Evolutionary conservation across 2,329 filamentous ascomycete genomes (phyloP).

Genomic region (Fusarium sarcochroum): DNA sequence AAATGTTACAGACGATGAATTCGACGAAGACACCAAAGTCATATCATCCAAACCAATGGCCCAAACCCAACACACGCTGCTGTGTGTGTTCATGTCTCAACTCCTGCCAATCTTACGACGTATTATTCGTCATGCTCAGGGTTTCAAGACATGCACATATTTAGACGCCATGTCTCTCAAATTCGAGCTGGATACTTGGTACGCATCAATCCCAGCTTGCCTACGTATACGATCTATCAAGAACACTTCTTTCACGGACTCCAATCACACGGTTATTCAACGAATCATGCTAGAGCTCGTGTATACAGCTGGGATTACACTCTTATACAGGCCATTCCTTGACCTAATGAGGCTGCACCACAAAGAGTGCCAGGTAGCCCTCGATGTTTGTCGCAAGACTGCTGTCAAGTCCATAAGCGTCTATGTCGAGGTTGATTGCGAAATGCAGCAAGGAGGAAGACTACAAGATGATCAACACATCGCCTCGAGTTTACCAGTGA

Average conservation of each 20-base stretch:
- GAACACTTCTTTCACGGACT: slow-evolving; percentile 8
- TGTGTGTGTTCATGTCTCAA: slow-evolving; percentile 17
- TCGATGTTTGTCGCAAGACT: slow-evolving; percentile 20
- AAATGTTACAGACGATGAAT: slow-evolving; percentile 21
- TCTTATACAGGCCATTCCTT: slow-evolving; percentile 27
- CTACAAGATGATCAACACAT: slow-evolving; percentile 19
- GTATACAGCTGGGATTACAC: slow-evolving; percentile 10
- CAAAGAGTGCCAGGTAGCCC: background rate
- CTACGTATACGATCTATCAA: slow-evolving; percentile 11
- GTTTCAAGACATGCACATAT: slow-evolving; percentile 6
- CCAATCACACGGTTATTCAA: slow-evolving; percentile 10
- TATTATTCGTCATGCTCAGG: slow-evolving; percentile 21
- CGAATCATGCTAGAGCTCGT: slow-evolving; percentile 27
- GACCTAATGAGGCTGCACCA: background rate
- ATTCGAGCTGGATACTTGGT: slow-evolving; percentile 9
- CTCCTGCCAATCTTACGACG: slow-evolving; percentile 15
- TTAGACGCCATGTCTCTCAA: background rate
- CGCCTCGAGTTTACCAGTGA: background rate
- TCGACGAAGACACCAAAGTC: slow-evolving; percentile 3
- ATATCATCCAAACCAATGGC: background rate
- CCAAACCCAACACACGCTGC: background rate
- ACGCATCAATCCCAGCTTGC: slow-evolving; percentile 18
- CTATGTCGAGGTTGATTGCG: slow-evolving; percentile 24
- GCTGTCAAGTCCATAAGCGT: slow-evolving; percentile 16
- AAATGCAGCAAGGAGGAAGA: slow-evolving; percentile 26